phyloP scores from a whole-genome alignment of 495 filamentous ascomycete species.

The Bombardia bombarda region DNA sequence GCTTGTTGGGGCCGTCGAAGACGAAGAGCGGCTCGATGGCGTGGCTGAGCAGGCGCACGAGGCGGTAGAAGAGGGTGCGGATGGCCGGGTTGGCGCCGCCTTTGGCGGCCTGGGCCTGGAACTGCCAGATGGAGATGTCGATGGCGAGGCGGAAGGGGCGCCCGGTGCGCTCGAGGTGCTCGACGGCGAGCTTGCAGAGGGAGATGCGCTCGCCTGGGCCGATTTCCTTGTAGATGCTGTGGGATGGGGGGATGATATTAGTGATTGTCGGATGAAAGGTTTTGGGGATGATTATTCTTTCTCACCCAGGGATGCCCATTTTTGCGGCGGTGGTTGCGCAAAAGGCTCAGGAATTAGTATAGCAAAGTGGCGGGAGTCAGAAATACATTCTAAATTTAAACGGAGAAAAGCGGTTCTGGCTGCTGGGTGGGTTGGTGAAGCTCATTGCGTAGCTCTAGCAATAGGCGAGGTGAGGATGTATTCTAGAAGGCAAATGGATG shows the following conservation, averaged over 20 bases:
- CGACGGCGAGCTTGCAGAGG: slow-evolving; percentile 72
- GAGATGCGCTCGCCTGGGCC: slow-evolving; percentile 73
- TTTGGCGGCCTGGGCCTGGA: slow-evolving; percentile 78
- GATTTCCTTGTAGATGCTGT: slow-evolving; percentile 82
- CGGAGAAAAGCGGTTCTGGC: too few species aligned
- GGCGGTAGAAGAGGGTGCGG: slow-evolving; percentile 86
- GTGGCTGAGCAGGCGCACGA: slow-evolving; percentile 71
- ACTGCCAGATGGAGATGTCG: slow-evolving; percentile 96
- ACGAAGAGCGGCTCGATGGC: slow-evolving; percentile 88
- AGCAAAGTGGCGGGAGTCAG: too few species aligned
- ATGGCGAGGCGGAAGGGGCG: slow-evolving; percentile 82
- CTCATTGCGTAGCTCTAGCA: too few species aligned
- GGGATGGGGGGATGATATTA: background rate
- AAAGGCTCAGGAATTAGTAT: too few species aligned
- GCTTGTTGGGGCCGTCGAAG: slow-evolving; percentile 88
- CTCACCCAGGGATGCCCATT: too few species aligned
- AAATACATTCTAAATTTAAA: too few species aligned
- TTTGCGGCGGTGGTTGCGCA: too few species aligned
- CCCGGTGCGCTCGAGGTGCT: slow-evolving; percentile 59
- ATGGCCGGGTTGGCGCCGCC: slow-evolving; percentile 88
- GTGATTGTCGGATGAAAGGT: background rate
- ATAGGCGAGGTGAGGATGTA: too few species aligned
- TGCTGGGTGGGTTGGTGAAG: too few species aligned
- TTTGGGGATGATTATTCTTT: too few species aligned
- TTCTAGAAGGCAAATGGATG: slow-evolving; percentile 3